phyloP scores from a whole-genome alignment of 2,329 filamentous ascomycete species.

The Curvularia eragrostidis region DNA sequence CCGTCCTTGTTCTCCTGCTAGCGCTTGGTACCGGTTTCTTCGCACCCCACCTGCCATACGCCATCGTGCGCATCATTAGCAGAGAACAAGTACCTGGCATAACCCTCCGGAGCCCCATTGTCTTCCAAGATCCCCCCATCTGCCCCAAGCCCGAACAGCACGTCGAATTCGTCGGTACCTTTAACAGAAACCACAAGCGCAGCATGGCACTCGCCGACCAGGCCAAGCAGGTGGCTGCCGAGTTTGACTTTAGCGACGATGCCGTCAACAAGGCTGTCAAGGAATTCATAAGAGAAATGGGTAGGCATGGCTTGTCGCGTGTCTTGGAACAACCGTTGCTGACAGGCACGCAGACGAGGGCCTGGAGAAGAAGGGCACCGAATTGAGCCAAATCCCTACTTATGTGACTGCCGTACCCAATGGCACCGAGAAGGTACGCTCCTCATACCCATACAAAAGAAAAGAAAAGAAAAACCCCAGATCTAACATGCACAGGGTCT shows the following conservation, averaged over 20 bases:
- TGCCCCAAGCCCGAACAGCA: conserved; percentile 40
- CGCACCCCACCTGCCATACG: conserved; percentile 46
- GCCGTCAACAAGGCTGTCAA: conserved; percentile 80
- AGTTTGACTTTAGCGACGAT: conserved; percentile 83
- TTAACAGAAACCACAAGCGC: conserved; percentile 47
- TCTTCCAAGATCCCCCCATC: conserved; percentile 35
- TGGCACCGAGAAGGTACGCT: conserved; percentile 94
- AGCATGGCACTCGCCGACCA: conserved; percentile 67
- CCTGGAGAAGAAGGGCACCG: conserved; percentile 76
- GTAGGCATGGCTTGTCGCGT: conserved; percentile 49
- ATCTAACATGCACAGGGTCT: conserved; percentile 67
- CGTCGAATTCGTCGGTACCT: conserved; percentile 42
- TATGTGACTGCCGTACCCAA: conserved; percentile 96
- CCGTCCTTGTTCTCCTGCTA: conserved; percentile 43
- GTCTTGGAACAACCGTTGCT: conserved; percentile 13
- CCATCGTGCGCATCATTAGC: conserved; percentile 36
- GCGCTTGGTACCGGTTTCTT: conserved; percentile 46
- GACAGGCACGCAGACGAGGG: conserved; percentile 71
- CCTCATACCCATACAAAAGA: conserved; percentile 55
- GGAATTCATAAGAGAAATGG: conserved; percentile 88
- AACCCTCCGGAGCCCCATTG: conserved; percentile 35
- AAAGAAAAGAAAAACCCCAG: too few relatives aligned
- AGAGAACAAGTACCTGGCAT: conserved; percentile 31
- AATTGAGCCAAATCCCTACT: conserved; percentile 93
- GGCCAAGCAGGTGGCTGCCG: conserved; percentile 78